phyloP scores from a whole-genome alignment of 2,329 filamentous ascomycete species.

The Pseudogymnoascus sp. region DNA sequence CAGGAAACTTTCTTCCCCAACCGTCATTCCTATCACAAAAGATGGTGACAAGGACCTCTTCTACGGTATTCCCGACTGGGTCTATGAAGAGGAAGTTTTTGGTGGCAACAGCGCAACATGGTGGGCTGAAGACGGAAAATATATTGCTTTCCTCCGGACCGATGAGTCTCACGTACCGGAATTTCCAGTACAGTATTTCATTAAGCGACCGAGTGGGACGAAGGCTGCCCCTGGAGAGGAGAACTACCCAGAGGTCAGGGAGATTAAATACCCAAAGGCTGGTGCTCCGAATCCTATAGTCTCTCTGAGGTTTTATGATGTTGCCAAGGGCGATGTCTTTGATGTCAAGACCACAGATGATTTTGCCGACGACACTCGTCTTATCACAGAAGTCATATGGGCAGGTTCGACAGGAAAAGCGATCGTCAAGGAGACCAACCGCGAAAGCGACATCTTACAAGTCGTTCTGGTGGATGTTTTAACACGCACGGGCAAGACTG shows the following conservation, averaged over 20 bases:
- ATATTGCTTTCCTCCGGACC: slow-evolving; percentile 83
- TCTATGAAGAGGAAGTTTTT: slow-evolving; percentile 83
- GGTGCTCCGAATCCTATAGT: slow-evolving; percentile 90
- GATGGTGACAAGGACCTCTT: slow-evolving; percentile 87
- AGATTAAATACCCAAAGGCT: slow-evolving; percentile 97
- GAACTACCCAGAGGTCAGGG: slow-evolving; percentile 78
- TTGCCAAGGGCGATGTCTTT: slow-evolving; percentile 69
- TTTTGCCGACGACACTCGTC: slow-evolving; percentile 71
- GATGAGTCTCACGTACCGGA: slow-evolving; percentile 89
- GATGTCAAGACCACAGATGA: slow-evolving; percentile 68
- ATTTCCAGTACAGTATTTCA: slow-evolving; percentile 88
- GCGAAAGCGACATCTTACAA: slow-evolving; percentile 85
- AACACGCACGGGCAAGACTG: slow-evolving; percentile 64
- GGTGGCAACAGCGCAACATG: slow-evolving; percentile 74
- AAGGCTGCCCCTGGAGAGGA: slow-evolving; percentile 64
- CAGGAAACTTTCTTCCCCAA: slow-evolving; percentile 47
- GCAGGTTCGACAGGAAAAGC: slow-evolving; percentile 66
- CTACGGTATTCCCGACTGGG: slow-evolving; percentile 96
- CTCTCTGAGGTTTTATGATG: slow-evolving; percentile 79
- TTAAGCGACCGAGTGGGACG: slow-evolving; percentile 74
- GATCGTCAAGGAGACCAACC: slow-evolving; percentile 84
- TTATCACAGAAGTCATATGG: slow-evolving; percentile 93
- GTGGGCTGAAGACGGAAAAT: slow-evolving; percentile 90
- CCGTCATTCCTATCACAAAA: slow-evolving; percentile 58
- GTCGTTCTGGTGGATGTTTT: slow-evolving; percentile 77